Conservation (phyloP, 148 eudicot species). For the Rheum nobile region DNA sequence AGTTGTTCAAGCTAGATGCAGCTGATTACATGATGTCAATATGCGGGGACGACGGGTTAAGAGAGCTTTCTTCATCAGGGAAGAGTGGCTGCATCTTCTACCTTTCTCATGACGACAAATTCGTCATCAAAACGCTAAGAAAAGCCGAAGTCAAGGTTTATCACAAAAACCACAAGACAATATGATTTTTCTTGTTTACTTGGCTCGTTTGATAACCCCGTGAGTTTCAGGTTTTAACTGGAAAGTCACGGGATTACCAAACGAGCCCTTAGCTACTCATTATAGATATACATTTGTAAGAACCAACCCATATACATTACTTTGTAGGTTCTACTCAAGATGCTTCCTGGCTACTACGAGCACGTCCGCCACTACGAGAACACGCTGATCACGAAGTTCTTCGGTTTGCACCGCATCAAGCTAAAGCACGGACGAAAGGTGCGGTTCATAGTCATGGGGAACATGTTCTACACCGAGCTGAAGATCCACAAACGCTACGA, state of each 20-base stretch:
- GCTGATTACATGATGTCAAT: conserved; percentile 99
- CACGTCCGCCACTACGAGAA: conserved; percentile 50
- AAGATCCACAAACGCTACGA: conserved; percentile 86
- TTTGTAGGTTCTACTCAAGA: conserved; percentile 52
- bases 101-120: conserved; percentile 84
- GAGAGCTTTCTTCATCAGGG: conserved; percentile 81
- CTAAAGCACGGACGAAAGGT: conserved; percentile 66
- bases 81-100: conserved; percentile 96
- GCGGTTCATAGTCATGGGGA: conserved; percentile 95
- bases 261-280: too few relatives aligned
- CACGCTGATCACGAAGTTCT: conserved; percentile 86
- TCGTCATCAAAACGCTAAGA: conserved; percentile 80
- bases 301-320: neutral
- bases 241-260: too few relatives aligned
- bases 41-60: conserved; percentile 88
- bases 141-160: conserved; percentile 73
- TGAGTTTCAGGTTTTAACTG: too few relatives aligned
- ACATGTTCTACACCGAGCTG: conserved; percentile 89
- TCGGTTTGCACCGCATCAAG: conserved; percentile 71
- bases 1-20: conserved; percentile 90
- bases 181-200: neutral
- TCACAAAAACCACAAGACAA: neutral
- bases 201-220: too few relatives aligned
- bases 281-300: too few relatives aligned
- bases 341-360: conserved; percentile 52